These are phyloP conservation scores for Chalara sp. DNA, from an alignment of 2,329 filamentous ascomycete genomes.

Conservation along the genomic window DNA sequence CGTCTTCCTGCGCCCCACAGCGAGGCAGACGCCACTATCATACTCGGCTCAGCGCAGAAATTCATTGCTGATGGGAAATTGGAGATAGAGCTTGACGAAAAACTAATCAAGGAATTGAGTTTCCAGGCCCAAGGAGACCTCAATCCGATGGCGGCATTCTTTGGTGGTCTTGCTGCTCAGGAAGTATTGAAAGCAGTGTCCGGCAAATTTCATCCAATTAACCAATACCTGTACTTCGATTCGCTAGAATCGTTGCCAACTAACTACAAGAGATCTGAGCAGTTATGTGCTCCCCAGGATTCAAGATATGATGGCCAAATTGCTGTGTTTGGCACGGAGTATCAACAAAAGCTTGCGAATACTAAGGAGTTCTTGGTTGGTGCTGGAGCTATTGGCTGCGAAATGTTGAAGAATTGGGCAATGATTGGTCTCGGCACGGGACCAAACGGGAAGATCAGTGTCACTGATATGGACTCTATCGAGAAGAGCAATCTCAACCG, in stretches of 20 bases:
- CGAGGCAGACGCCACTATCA: conserved; percentile 71
- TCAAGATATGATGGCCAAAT: conserved; percentile 96
- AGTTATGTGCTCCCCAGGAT: conserved; percentile 78
- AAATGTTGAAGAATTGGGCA: conserved; percentile 99
- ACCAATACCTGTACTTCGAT: conserved; percentile 96
- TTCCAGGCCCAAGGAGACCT: conserved; percentile 92
- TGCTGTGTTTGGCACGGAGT: conserved; percentile 89
- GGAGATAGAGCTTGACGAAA: conserved; percentile 83
- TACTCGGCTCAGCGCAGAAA: conserved; percentile 67
- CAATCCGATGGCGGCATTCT: conserved; percentile 88
- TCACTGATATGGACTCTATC: conserved; percentile 98
- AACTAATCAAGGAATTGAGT: conserved; percentile 84
- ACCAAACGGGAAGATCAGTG: conserved; percentile 78
- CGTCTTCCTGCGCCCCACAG: conserved; percentile 78
- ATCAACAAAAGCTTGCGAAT: conserved; percentile 88
- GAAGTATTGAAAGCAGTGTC: conserved; percentile 96
- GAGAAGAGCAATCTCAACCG: conserved; percentile 98
- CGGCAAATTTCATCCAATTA: conserved; percentile 93
- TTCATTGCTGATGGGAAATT: conserved; percentile 68
- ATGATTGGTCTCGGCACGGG: conserved; percentile 94
- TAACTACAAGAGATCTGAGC: conserved; percentile 68
- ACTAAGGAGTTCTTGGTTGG: conserved; percentile 91
- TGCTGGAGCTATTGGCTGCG: conserved; percentile 93
- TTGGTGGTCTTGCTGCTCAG: conserved; percentile 87
- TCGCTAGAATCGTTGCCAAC: conserved; percentile 90